Conservation (phyloP, 2,329 filamentous ascomycete species). For the Arthrinium puccinioides region DNA sequence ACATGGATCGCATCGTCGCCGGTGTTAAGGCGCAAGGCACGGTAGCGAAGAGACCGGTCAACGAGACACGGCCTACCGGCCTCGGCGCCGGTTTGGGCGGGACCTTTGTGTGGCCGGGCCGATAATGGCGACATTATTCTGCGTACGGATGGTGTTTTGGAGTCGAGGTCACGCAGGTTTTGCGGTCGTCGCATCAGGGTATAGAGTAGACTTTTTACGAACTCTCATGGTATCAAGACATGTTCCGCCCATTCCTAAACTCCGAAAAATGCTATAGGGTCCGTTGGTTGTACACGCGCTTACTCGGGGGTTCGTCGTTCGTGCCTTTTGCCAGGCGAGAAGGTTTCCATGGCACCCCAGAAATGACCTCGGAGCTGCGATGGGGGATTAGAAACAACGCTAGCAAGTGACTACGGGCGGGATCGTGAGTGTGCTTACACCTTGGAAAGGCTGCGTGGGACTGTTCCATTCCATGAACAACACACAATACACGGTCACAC, state of each 20-base stretch:
- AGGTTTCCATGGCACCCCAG: conserved; percentile 25
- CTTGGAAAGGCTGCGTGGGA: conserved; percentile 40
- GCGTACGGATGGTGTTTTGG: conserved; percentile 5
- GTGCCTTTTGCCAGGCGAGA: conserved; percentile 17
- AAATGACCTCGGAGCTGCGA: conserved; percentile 31
- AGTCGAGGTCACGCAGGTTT: conserved; percentile 2
- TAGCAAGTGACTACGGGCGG: neutral
- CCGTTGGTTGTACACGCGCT: conserved; percentile 9
- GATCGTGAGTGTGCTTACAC: conserved; percentile 27
- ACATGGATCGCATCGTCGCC: conserved; percentile 77
- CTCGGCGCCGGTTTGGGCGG: conserved; percentile 44
- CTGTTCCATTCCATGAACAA: conserved; percentile 54
- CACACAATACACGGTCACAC: conserved; percentile 47
- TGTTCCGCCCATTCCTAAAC: conserved; percentile 22
- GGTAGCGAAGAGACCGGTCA: conserved; percentile 72
- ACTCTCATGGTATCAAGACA: conserved; percentile 14
- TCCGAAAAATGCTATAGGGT: conserved; percentile 19
- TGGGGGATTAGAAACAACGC: conserved; percentile 4
- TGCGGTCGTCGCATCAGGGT: neutral
- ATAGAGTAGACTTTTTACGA: no score
- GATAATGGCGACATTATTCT: conserved; percentile 7
- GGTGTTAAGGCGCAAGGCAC: conserved; percentile 73
- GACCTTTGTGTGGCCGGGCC: conserved; percentile 48
- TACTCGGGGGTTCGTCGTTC: conserved; percentile 13
- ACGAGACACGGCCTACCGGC: conserved; percentile 49